phyloP scores from a whole-genome alignment of 2,329 filamentous ascomycete species.

The Verticillium zaregamsianum region DNA sequence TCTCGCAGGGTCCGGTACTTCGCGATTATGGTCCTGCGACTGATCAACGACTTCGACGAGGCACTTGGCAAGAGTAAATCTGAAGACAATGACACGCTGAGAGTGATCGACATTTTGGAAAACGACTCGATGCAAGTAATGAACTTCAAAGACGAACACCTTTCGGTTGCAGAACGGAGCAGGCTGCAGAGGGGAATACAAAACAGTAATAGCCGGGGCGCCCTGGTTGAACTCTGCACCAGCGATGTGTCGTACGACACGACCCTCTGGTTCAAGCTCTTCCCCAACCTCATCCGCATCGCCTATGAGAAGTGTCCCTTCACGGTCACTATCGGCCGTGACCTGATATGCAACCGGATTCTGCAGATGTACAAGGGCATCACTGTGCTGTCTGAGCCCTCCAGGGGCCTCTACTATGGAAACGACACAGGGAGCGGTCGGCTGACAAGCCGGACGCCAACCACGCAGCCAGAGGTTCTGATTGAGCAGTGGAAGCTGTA shows the following conservation, averaged over 20 bases:
- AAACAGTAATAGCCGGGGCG: conserved; percentile 77
- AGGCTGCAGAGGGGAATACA: conserved; percentile 86
- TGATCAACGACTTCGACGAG: conserved; percentile 90
- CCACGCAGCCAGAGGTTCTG: conserved; percentile 77
- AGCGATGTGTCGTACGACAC: conserved; percentile 94
- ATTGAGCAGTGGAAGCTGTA: conserved; percentile 99
- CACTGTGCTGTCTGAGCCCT: conserved; percentile 70
- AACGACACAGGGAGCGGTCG: conserved; percentile 53
- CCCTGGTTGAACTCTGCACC: conserved; percentile 87
- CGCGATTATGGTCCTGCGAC: conserved; percentile 84
- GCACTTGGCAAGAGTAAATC: conserved; percentile 68
- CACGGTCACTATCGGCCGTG: conserved; percentile 83
- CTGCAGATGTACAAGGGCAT: conserved; percentile 90
- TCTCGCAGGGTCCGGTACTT: conserved; percentile 84
- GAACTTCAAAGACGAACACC: conserved; percentile 85
- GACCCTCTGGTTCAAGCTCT: conserved; percentile 96
- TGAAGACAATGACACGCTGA: conserved; percentile 57
- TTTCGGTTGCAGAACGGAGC: conserved; percentile 89
- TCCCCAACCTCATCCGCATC: conserved; percentile 88
- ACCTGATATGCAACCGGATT: conserved; percentile 88
- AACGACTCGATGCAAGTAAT: conserved; percentile 84
- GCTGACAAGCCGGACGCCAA: conserved; percentile 50
- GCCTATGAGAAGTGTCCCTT: conserved; percentile 89
- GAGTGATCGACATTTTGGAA: conserved; percentile 90
- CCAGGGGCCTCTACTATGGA: conserved; percentile 60